Conservation (phyloP, 805 yeast genomes). For the Naumovozyma dairenensis region DNA sequence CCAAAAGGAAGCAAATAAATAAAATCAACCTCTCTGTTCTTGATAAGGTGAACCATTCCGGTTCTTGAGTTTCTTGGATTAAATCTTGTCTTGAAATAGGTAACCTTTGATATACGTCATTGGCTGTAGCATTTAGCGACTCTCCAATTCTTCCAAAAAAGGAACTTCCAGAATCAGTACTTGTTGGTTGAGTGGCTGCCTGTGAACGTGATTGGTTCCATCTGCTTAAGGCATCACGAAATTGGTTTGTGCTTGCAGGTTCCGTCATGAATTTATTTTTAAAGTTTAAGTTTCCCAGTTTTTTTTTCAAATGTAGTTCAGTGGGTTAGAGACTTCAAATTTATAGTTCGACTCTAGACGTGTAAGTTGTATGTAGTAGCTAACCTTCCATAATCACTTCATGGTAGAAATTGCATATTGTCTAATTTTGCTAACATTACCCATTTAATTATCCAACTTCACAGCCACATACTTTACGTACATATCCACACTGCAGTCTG, state of each 20-base stretch:
- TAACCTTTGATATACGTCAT: slow-evolving; percentile 51
- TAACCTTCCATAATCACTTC: no score
- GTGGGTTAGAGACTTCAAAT: no score
- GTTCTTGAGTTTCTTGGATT: slow-evolving; percentile 42
- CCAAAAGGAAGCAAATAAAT: slow-evolving; percentile 66
- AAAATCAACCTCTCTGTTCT: slow-evolving; percentile 73
- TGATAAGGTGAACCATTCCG: slow-evolving; percentile 64
- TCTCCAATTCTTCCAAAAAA: slow-evolving; percentile 33
- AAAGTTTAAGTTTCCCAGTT: no score
- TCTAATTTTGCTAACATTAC: no score
- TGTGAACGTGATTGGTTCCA: slow-evolving; percentile 30
- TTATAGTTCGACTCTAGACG: no score
- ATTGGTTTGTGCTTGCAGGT: slow-evolving; percentile 1
- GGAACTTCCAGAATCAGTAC: slow-evolving; percentile 29
- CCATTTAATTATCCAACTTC: no score
- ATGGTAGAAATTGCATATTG: no score
- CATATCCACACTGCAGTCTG: no score
- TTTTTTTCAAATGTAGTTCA: no score
- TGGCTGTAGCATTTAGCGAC: slow-evolving; percentile 33
- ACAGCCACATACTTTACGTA: no score
- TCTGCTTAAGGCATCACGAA: slow-evolving; percentile 33
- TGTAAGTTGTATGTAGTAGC: no score
- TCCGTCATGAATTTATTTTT: no score
- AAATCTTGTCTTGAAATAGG: slow-evolving; percentile 53
- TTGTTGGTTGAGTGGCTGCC: slow-evolving; percentile 12